These are phyloP conservation scores for Tieghemostelium lacteum DNA, from an alignment of 78 protist genomes.

Conservation along the genomic window DNA sequence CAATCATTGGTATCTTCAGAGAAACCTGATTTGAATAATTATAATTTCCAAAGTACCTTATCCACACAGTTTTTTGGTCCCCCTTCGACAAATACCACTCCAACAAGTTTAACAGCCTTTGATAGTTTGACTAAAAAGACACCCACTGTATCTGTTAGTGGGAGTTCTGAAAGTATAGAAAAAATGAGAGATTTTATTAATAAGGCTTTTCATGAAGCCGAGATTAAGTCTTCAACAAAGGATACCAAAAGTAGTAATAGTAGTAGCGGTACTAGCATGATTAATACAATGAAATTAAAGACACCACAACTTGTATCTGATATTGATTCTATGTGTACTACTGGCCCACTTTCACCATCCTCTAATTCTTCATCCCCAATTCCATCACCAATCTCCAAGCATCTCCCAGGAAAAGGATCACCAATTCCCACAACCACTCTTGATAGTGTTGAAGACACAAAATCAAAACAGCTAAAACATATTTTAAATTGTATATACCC, in stretches of 20 bases:
- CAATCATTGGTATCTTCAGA: constrained; percentile 15
- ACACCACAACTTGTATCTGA: too few relatives aligned
- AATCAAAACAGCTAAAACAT: not conserved
- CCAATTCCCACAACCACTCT: not conserved
- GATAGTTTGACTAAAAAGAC: not conserved
- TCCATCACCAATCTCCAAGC: not conserved
- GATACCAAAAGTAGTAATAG: too few relatives aligned
- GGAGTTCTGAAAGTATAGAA: not conserved
- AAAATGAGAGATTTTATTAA: not conserved
- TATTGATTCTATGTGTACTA: too few relatives aligned
- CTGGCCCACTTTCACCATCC: too few relatives aligned
- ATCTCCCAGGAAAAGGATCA: not conserved
- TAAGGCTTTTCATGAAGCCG: not conserved
- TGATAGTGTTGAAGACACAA: too few relatives aligned
- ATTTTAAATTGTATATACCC: not conserved
- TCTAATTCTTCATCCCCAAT: not conserved
- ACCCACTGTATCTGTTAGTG: not conserved
- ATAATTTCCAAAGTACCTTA: not conserved
- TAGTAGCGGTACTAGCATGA: too few relatives aligned
- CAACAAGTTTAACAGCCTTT: not conserved
- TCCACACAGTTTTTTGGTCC: not conserved
- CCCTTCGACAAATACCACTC: not conserved
- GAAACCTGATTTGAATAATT: not conserved
- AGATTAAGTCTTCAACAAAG: too few relatives aligned
- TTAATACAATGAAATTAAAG: too few relatives aligned